Percentiles rank a stretch among this genome's conserved stretches.
phyloP scores from a whole-genome alignment of 2,329 filamentous ascomycete species.

The Pseudogymnoascus sp. region DNA sequence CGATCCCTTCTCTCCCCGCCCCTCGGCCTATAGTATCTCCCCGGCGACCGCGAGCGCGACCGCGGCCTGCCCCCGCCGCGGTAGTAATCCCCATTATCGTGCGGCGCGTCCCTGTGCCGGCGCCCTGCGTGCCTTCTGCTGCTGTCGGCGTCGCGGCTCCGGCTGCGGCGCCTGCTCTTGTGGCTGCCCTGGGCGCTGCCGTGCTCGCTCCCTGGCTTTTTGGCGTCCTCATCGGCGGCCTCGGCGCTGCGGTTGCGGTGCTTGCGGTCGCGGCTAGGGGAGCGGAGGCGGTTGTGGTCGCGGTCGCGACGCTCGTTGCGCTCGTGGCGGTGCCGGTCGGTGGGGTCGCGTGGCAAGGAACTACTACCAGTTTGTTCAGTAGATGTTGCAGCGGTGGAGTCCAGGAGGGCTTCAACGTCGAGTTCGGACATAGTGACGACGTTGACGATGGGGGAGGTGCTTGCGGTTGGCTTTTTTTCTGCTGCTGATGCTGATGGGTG shows the following conservation, averaged over 20 bases:
- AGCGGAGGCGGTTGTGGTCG: conserved; percentile 47
- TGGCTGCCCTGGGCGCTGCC: conserved; percentile 61
- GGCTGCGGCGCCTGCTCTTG: conserved; percentile 73
- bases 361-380: conserved; percentile 33
- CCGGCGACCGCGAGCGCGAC: conserved; percentile 64
- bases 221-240: conserved; percentile 47
- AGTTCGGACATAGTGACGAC: conserved; percentile 53
- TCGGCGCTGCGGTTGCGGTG: conserved; percentile 44
- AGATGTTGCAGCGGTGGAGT: conserved; percentile 60
- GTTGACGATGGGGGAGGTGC: conserved; percentile 10
- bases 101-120: conserved; percentile 52
- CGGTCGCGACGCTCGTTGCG: conserved; percentile 44
- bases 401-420: conserved; percentile 85
- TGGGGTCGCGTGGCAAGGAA: conserved; percentile 43
- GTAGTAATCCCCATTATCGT: conserved; percentile 62
- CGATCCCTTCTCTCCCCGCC: conserved; percentile 41
- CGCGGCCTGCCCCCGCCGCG: conserved; percentile 55
- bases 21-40: conserved; percentile 45
- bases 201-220: conserved; percentile 63
- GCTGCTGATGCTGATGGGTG: conserved; percentile 10
- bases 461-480: neutral
- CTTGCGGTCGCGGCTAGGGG: conserved; percentile 46
- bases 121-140: conserved; percentile 65
- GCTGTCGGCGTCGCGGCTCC: conserved; percentile 67
- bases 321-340: conserved; percentile 45